These are phyloP conservation scores for Fomitopsis betulina DNA, from an alignment of 1,284 basidiomycete genomes.

Conservation along the genomic window DNA sequence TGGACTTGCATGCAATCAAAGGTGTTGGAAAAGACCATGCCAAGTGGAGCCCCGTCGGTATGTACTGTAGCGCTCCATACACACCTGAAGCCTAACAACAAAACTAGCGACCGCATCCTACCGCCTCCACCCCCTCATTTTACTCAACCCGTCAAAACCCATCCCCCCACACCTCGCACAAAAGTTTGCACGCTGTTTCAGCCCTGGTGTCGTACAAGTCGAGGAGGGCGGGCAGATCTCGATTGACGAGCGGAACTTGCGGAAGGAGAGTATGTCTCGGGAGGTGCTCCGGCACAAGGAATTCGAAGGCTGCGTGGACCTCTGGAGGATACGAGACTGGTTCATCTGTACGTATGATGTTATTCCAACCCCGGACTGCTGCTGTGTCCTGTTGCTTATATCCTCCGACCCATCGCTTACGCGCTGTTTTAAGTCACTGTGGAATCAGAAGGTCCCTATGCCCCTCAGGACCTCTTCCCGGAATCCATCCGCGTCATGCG, in stretches of 20 bases:
- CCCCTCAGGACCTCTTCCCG: conserved; percentile 80
- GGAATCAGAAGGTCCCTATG: conserved; percentile 88
- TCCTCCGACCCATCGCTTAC: neutral
- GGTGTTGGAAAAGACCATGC: conserved; percentile 96
- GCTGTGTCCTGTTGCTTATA: neutral
- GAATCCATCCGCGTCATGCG: conserved; percentile 85
- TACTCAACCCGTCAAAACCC: conserved; percentile 65
- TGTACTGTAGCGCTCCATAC: conserved; percentile 25
- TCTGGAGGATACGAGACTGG: conserved; percentile 87
- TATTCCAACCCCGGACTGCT: neutral
- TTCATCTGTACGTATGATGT: conserved; percentile 74
- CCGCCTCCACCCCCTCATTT: conserved; percentile 86
- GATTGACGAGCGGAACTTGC: conserved; percentile 60
- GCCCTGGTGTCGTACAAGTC: conserved; percentile 83
- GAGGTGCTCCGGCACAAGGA: conserved; percentile 93
- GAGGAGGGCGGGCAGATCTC: conserved; percentile 39
- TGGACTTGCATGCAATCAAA: conserved; percentile 92
- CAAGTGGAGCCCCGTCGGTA: conserved; percentile 96
- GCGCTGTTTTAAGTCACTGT: conserved; percentile 61
- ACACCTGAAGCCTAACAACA: neutral
- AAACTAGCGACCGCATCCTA: conserved; percentile 89
- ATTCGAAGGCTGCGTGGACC: conserved; percentile 81
- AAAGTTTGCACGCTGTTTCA: conserved; percentile 88
- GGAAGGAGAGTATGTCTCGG: conserved; percentile 89
- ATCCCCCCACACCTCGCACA: conserved; percentile 59